Base-by-base conservation (phyloP, 306 rosid species). In the Medicago ruthenica region DNA sequence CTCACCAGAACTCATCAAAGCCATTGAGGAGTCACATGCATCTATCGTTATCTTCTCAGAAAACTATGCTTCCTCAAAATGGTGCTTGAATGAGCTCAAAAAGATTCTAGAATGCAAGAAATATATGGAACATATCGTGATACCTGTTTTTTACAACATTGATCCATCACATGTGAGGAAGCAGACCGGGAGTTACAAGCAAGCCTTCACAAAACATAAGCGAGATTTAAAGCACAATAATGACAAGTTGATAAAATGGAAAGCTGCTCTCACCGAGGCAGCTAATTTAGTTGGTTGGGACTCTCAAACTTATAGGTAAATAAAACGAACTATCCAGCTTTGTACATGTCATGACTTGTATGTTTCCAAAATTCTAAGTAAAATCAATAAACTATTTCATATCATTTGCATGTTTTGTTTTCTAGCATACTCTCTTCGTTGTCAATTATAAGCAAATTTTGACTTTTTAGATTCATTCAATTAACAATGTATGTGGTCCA, bases 41-140 rank as follows among this genome's bases (percentile, higher is more conserved):
- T 51, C 58, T 51, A 16, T 51, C 2, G 5, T 51, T 11, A 51
- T 51, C 22, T 51, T 51, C 22, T 51, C 58, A 16, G 22, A 51
- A 51, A 51, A 51, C 58, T 51, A 51, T 51, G 58, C 58, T 51
- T 16, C 58, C 22, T 51, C 58, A 51, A 51, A 51, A 51, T 51
- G 58, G 58, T 51, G 58, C 4, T 51, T 51, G 22, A 51, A 51
- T 51, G 58, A 51, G 58, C 58, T 51, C 11, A 51, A 51, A 16
- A 51, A 51, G 22, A 51, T 51, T 51, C 58, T 51, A 7, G 58
- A 51, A 51, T 51, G 58, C 58, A 16, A 51, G 58, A 51, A 16
- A 51, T 1, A 51, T 51, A 51, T 0, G 22, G 58, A 51, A 51
- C 58, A 51, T 1, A 51, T 51, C 16, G 58, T 51, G 22, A 51